Evolutionary conservation across 2,329 filamentous ascomycete genomes (phyloP).

Genomic region (Raffaelea arxii): DNA sequence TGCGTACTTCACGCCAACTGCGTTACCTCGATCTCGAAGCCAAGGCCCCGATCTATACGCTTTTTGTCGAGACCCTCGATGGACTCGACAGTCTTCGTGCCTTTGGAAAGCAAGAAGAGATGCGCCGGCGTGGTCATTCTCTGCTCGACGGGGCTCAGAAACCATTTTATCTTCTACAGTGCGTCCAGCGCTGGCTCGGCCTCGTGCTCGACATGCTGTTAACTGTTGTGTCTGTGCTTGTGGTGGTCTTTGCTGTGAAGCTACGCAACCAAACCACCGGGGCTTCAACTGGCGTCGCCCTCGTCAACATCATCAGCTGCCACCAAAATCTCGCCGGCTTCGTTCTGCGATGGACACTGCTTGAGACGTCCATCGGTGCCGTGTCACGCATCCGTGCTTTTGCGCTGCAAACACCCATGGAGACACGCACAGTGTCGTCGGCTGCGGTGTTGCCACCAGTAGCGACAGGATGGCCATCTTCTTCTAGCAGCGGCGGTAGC

Average conservation of each 20-base stretch:
- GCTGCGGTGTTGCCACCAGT: neutral
- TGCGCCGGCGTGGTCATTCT: conserved; percentile 31
- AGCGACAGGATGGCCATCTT: neutral
- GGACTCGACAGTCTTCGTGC: conserved; percentile 41
- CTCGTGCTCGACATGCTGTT: conserved; percentile 27
- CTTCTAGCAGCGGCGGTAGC: neutral
- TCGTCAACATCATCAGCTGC: conserved; percentile 16
- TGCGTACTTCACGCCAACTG: conserved; percentile 40
- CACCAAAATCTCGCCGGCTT: conserved; percentile 9
- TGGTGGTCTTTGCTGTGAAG: conserved; percentile 22
- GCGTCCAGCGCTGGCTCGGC: conserved; percentile 44
- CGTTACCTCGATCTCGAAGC: conserved; percentile 40
- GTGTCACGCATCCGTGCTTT: conserved; percentile 11
- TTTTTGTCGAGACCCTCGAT: conserved; percentile 34
- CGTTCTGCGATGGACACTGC: conserved; percentile 14
- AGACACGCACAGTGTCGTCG: neutral
- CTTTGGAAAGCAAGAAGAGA: conserved; percentile 38
- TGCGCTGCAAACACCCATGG: neutral
- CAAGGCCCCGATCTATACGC: conserved; percentile 33
- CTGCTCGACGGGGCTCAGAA: conserved; percentile 43
- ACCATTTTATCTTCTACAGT: conserved; percentile 47
- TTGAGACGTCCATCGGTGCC: conserved; percentile 17
- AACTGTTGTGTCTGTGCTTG: conserved; percentile 20
- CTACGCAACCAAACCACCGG: conserved; percentile 18
- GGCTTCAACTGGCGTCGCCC: conserved; percentile 19